Evolutionary conservation across 2,329 filamentous ascomycete genomes (phyloP).

Genomic region (Pseudogymnoascus sp.): DNA sequence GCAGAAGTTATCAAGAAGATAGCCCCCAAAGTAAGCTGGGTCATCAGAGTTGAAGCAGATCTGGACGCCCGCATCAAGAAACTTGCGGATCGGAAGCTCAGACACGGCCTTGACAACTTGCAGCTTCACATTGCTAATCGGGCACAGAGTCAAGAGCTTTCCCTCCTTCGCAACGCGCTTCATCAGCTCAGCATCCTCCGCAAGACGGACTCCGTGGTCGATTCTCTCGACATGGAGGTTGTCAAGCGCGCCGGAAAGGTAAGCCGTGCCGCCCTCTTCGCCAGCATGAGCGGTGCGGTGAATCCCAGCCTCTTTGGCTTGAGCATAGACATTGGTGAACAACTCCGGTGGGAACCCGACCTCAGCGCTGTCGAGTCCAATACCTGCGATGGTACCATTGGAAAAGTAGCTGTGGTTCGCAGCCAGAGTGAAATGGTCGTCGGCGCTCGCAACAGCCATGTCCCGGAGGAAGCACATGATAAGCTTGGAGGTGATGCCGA

Average conservation of each 20-base stretch:
- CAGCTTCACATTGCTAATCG: slow-evolving; percentile 63
- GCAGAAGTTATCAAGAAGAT: slow-evolving; percentile 68
- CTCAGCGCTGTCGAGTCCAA: slow-evolving; percentile 63
- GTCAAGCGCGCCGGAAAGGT: slow-evolving; percentile 58
- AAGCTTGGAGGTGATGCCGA: slow-evolving; percentile 58
- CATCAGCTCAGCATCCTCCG: slow-evolving; percentile 53
- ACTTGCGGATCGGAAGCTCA: slow-evolving; percentile 37
- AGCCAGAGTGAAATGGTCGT: slow-evolving; percentile 39
- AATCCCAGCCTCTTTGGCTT: slow-evolving; percentile 46
- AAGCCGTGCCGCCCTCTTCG: slow-evolving; percentile 64
- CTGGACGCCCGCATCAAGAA: slow-evolving; percentile 39
- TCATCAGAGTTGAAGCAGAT: slow-evolving; percentile 43
- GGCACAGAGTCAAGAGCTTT: slow-evolving; percentile 64
- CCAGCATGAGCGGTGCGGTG: slow-evolving; percentile 67
- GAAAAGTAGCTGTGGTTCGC: slow-evolving; percentile 38
- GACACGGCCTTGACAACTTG: slow-evolving; percentile 35
- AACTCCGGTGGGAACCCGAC: slow-evolving; percentile 48
- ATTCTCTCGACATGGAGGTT: slow-evolving; percentile 57
- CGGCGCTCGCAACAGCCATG: slow-evolving; percentile 53
- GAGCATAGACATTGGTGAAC: slow-evolving; percentile 55
- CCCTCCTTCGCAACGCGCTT: slow-evolving; percentile 47
- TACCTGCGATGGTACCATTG: slow-evolving; percentile 49
- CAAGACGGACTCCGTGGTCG: slow-evolving; percentile 65
- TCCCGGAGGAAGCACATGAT: slow-evolving; percentile 69
- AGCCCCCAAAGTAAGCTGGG: slow-evolving; percentile 58